phyloP scores from a whole-genome alignment of 2,329 filamentous ascomycete genomes.

The Pseudogymnoascus sp. region DNA sequence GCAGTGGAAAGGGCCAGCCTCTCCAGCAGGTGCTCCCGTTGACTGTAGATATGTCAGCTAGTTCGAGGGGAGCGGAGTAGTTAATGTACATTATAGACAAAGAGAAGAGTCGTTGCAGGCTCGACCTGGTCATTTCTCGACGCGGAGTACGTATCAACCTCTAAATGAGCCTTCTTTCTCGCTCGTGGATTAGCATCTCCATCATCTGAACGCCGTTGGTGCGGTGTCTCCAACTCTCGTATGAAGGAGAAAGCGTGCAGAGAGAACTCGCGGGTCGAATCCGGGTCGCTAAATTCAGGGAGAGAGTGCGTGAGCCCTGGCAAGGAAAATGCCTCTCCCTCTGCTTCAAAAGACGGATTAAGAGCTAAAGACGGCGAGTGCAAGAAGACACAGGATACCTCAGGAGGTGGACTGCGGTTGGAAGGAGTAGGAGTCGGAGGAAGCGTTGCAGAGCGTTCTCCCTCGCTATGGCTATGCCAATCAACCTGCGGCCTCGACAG shows the following conservation, averaged over 20 bases:
- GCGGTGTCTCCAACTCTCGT: neutral
- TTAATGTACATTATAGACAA: neutral
- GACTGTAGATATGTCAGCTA: neutral
- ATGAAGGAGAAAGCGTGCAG: neutral
- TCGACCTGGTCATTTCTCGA: neutral
- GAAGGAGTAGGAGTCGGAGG: neutral
- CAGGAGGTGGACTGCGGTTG: neutral
- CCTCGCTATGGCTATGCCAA: neutral
- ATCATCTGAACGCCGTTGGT: neutral
- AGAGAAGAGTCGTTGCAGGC: neutral
- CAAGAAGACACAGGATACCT: neutral
- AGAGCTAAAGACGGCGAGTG: neutral
- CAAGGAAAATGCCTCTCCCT: neutral
- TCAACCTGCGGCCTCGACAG: neutral
- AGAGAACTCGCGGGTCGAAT: neutral
- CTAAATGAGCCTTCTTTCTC: neutral
- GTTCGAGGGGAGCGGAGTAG: neutral
- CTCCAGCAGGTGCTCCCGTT: conserved; percentile 19
- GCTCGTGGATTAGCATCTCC: neutral
- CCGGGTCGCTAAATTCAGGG: neutral
- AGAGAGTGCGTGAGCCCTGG: neutral
- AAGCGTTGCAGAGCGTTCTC: neutral
- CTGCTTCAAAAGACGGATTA: neutral
- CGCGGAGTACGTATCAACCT: neutral
- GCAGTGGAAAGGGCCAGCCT: conserved; percentile 30